Percentiles rank a stretch among this genome's conserved stretches.
These are phyloP conservation scores for Xylaria sp. DNA, from an alignment of 2,329 filamentous ascomycete species.

Conservation along the genomic window DNA sequence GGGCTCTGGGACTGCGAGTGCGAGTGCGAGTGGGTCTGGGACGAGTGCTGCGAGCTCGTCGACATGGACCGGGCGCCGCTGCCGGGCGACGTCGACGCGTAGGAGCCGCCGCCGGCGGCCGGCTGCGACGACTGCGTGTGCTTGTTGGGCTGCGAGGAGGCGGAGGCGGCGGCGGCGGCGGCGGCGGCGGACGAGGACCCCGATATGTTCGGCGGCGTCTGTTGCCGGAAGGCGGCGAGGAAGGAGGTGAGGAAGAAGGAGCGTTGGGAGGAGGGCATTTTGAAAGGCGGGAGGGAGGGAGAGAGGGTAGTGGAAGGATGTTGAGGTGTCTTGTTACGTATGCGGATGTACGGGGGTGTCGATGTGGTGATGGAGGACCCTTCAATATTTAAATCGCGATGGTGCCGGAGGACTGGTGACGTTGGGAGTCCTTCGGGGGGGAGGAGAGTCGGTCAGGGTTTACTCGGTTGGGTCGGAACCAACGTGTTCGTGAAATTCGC, in stretches of 20 bases:
- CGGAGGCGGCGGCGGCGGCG: slow-evolving; percentile 1
- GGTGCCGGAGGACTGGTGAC: neutral
- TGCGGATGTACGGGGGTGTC: neutral
- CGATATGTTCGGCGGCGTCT: slow-evolving; percentile 31
- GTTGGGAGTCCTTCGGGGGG: neutral
- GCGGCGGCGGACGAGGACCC: neutral
- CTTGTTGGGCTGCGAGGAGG: slow-evolving; percentile 37
- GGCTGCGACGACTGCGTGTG: slow-evolving; percentile 28
- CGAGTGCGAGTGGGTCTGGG: slow-evolving; percentile 1
- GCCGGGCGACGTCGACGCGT: too few relatives aligned
- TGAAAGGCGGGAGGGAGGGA: slow-evolving; percentile 6
- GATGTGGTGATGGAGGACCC: too few relatives aligned
- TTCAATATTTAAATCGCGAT: neutral
- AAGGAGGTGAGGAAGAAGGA: slow-evolving; percentile 41
- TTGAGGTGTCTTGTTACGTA: neutral
- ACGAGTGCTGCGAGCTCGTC: slow-evolving; percentile 26
- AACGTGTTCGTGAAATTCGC: too few relatives aligned
- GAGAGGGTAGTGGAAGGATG: neutral
- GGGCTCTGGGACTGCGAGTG: slow-evolving; percentile 10
- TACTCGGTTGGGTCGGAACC: neutral
- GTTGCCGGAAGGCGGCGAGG: slow-evolving; percentile 39
- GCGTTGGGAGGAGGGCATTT: slow-evolving; percentile 39
- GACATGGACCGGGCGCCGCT: slow-evolving; percentile 26
- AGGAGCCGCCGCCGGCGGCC: slow-evolving; percentile 10
- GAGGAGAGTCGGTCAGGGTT: neutral